A percentile compares a stretch with the other conserved stretches of the same genome.
Conservation (phyloP, 495 filamentous ascomycete genomes). For the Friedmanniomyces simplex region DNA sequence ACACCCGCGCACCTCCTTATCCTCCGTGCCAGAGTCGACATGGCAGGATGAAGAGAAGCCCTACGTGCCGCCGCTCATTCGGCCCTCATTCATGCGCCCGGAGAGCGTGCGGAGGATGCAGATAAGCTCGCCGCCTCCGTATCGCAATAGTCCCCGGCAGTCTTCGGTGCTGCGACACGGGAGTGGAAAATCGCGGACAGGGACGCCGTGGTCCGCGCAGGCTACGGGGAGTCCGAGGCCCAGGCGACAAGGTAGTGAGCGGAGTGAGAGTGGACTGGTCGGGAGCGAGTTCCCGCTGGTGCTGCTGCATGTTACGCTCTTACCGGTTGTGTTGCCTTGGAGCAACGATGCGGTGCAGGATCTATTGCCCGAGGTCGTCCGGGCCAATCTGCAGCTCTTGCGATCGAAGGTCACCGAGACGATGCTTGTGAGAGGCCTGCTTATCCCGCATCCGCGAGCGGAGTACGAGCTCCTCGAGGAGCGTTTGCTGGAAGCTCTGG, state of each 20-base stretch:
- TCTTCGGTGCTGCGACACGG: conserved; percentile 25
- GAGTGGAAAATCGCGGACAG: conserved; percentile 8
- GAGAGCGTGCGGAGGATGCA: conserved; percentile 71
- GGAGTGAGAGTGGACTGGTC: conserved; percentile 47
- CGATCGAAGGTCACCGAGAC: conserved; percentile 67
- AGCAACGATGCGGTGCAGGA: conserved; percentile 42
- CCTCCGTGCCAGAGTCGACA: conserved; percentile 11
- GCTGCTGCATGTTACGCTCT: conserved; percentile 74
- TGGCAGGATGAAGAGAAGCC: conserved; percentile 11
- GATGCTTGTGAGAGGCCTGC: conserved; percentile 70
- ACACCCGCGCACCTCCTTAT: conserved; percentile 3
- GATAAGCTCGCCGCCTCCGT: conserved; percentile 56
- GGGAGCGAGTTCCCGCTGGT: conserved; percentile 59
- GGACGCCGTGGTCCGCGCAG: conserved; percentile 15
- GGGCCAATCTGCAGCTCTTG: conserved; percentile 63
- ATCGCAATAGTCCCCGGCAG: conserved; percentile 39
- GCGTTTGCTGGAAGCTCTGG: conserved; percentile 75
- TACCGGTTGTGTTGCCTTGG: conserved; percentile 62
- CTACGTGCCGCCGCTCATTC: conserved; percentile 32
- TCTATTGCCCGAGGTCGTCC: conserved; percentile 47
- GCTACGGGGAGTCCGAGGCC: conserved; percentile 10
- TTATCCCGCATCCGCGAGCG: conserved; percentile 80
- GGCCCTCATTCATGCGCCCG: conserved; percentile 53
- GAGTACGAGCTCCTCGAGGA: conserved; percentile 91
- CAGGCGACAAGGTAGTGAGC: not conserved